Percentiles rank a stretch among this genome's conserved stretches.
These are phyloP conservation scores for Astraeus odoratus DNA, from an alignment of 768 basidiomycete genomes.

Conservation along the genomic window DNA sequence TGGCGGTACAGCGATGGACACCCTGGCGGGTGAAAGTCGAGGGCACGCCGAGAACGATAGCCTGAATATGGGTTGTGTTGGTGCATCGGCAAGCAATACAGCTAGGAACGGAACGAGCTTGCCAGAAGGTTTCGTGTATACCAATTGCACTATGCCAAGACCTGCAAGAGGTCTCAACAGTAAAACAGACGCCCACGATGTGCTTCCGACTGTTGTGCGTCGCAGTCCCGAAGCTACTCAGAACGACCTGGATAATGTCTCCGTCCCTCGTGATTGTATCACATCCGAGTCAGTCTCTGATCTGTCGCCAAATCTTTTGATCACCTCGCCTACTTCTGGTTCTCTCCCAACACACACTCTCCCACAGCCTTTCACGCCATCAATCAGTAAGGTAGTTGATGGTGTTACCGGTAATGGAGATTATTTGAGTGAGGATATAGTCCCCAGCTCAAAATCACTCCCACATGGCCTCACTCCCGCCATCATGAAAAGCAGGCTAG, in stretches of 20 bases:
- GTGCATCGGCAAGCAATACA: too few relatives aligned
- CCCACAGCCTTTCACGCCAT: slow-evolving; percentile 62
- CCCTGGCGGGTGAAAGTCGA: background rate
- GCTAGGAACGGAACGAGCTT: too few relatives aligned
- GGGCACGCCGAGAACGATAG: too few relatives aligned
- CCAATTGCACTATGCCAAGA: too few relatives aligned
- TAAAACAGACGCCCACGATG: too few relatives aligned
- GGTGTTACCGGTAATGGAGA: slow-evolving; percentile 15
- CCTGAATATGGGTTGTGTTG: background rate
- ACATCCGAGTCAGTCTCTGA: too few relatives aligned
- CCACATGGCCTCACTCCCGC: slow-evolving; percentile 55
- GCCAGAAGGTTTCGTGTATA: too few relatives aligned
- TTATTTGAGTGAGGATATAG: slow-evolving; percentile 13
- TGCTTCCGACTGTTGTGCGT: too few relatives aligned
- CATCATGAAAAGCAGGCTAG: slow-evolving; percentile 51
- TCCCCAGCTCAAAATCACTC: slow-evolving; percentile 29
- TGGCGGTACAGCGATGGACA: slow-evolving; percentile 1
- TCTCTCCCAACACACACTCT: slow-evolving; percentile 27
- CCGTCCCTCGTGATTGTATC: too few relatives aligned
- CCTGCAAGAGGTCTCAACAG: too few relatives aligned
- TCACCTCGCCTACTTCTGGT: slow-evolving; percentile 4
- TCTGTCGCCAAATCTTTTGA: background rate
- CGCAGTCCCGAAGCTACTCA: too few relatives aligned
- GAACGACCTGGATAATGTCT: too few relatives aligned
- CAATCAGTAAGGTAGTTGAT: slow-evolving; percentile 50